Conservation (phyloP, 148 eudicot species). For the Pharnaceum exiguum region DNA sequence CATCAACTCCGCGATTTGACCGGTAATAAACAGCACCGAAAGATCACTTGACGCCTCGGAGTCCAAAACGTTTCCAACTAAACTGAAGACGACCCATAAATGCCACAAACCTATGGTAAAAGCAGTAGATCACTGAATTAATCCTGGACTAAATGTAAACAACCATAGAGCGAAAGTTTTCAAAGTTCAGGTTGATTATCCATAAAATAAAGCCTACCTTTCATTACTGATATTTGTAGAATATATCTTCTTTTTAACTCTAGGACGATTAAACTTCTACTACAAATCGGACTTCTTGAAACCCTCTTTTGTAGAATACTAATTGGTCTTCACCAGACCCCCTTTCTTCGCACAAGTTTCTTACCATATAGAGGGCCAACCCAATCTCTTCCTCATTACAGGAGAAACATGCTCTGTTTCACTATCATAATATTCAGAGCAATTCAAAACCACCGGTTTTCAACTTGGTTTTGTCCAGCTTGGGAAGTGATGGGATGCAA, state of each 20-base stretch:
- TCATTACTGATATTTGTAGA: conserved; percentile 22
- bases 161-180: conserved; percentile 22
- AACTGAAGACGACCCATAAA: conserved; percentile 35
- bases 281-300: conserved; percentile 22
- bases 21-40: conserved; percentile 38
- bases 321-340: conserved; percentile 1
- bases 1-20: conserved; percentile 45
- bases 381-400: background rate
- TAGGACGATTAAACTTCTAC: conserved; percentile 23
- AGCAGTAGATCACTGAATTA: conserved; percentile 53
- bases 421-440: background rate
- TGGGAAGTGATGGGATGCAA: background rate
- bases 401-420: background rate
- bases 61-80: conserved; percentile 43
- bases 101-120: conserved; percentile 48
- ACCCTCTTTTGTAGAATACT: conserved; percentile 10
- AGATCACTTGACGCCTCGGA: conserved; percentile 37
- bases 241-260: conserved; percentile 27
- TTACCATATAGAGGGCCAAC: background rate
- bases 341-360: background rate
- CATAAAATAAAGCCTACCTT: conserved; percentile 50
- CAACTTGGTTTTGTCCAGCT: background rate
- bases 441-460: too few relatives aligned
- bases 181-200: conserved; percentile 25
- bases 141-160: conserved; percentile 31